A percentile compares a stretch with the other conserved stretches of the same genome.
Evolutionary conservation across 2,329 filamentous ascomycete genomes (phyloP).

Genomic region (Orbilia oligospora): DNA sequence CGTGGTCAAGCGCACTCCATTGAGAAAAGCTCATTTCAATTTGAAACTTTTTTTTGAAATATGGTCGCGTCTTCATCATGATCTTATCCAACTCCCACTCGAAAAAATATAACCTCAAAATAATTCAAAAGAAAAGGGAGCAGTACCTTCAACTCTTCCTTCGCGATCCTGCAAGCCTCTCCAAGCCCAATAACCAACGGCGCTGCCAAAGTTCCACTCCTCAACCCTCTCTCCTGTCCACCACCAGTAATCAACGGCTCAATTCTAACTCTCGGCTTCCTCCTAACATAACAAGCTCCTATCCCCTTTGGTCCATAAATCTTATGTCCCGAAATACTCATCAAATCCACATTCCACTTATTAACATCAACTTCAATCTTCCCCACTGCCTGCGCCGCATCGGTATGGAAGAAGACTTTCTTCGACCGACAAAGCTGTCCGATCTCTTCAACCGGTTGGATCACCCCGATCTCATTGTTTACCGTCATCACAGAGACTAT

Average conservation of each 20-base stretch:
- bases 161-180: slow-evolving; percentile 92
- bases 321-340: slow-evolving; percentile 99
- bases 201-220: slow-evolving; percentile 93
- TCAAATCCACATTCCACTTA: slow-evolving; percentile 96
- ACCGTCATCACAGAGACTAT: slow-evolving; percentile 98
- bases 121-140: slow-evolving; percentile 59
- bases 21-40: slow-evolving; percentile 56
- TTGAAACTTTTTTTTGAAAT: slow-evolving; percentile 59
- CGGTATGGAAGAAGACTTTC: slow-evolving; percentile 98
- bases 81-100: slow-evolving; percentile 32
- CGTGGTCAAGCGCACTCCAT: slow-evolving; percentile 55
- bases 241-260: slow-evolving; percentile 97
- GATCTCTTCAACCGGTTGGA: slow-evolving; percentile 94
- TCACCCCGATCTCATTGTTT: slow-evolving; percentile 99
- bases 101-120: slow-evolving; percentile 20
- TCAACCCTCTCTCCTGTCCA: slow-evolving; percentile 93
- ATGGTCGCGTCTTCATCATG: slow-evolving; percentile 89
- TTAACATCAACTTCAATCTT: slow-evolving; percentile 98
- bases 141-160: slow-evolving; percentile 86
- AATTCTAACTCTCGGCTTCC: slow-evolving; percentile 90
- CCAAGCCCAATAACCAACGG: slow-evolving; percentile 92
- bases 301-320: slow-evolving; percentile 98
- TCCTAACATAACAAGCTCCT: slow-evolving; percentile 93
- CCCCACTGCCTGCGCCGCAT: slow-evolving; percentile 96
- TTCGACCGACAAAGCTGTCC: slow-evolving; percentile 89